Conservation (phyloP, 352 stramenopile genomes). For the Pythium apleroticum region DNA sequence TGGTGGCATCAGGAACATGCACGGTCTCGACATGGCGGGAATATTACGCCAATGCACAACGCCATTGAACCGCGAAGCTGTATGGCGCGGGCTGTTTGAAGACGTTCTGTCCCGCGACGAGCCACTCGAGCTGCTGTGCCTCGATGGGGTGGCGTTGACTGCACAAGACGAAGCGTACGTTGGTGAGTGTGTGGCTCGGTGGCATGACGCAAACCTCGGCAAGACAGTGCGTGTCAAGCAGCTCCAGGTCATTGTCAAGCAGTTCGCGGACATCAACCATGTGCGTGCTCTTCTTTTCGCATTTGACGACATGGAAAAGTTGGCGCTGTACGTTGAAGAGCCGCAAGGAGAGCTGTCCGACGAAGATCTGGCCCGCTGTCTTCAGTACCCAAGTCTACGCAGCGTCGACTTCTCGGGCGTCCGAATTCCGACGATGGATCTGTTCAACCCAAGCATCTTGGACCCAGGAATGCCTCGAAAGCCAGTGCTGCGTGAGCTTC, state of each 20-base stretch:
- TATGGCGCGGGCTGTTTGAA: not conserved
- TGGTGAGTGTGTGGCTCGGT: not conserved
- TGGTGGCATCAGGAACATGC: not conserved
- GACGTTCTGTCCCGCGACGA: not conserved
- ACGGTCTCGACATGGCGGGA: not conserved
- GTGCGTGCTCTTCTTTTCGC: not conserved
- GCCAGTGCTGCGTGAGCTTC: not conserved
- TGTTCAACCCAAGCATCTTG: not conserved
- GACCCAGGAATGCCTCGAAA: not conserved
- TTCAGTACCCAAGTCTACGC: not conserved
- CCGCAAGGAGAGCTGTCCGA: not conserved
- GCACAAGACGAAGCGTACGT: not conserved
- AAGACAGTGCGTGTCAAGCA: not conserved
- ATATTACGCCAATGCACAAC: not conserved
- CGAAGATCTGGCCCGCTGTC: not conserved
- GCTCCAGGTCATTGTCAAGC: not conserved
- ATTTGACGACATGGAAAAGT: not conserved
- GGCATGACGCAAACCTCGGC: not conserved
- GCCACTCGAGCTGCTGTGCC: not conserved
- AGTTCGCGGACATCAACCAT: not conserved
- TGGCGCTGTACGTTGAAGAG: not conserved
- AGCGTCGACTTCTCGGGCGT: not conserved
- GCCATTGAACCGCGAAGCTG: not conserved
- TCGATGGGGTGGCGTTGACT: not conserved
- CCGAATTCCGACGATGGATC: not conserved